phyloP scores from a whole-genome alignment of 2,329 filamentous ascomycete species.

The Cladosporium sp. region DNA sequence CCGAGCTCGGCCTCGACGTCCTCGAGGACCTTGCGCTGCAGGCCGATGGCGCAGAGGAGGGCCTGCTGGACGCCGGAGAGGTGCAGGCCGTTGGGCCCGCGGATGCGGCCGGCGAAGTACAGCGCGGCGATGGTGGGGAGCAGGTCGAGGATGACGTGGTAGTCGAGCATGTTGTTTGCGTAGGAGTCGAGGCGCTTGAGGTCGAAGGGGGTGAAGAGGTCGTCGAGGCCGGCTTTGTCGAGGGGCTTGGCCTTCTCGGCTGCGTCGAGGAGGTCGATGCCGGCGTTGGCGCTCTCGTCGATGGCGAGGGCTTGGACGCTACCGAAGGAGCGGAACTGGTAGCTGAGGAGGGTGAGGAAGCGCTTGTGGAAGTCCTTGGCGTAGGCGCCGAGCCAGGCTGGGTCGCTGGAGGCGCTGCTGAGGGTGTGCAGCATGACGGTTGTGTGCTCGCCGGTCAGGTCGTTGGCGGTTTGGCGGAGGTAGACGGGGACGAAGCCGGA shows the following conservation, averaged over 20 bases:
- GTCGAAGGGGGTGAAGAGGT: slow-evolving; percentile 79
- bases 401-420: slow-evolving; percentile 55
- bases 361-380: slow-evolving; percentile 88
- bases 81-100: slow-evolving; percentile 45
- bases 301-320: slow-evolving; percentile 76
- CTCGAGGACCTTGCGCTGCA: slow-evolving; percentile 85
- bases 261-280: slow-evolving; percentile 57
- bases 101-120: slow-evolving; percentile 75
- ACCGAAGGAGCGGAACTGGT: slow-evolving; percentile 81
- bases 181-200: slow-evolving; percentile 93
- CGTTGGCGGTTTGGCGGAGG: slow-evolving; percentile 88
- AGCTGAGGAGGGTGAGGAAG: slow-evolving; percentile 85
- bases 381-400: slow-evolving; percentile 83
- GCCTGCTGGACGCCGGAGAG: slow-evolving; percentile 78
- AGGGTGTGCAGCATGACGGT: slow-evolving; percentile 93
- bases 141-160: slow-evolving; percentile 93
- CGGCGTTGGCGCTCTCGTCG: slow-evolving; percentile 73
- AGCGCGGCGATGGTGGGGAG: slow-evolving; percentile 74
- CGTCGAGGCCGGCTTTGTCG: slow-evolving; percentile 69
- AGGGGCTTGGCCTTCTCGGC: slow-evolving; percentile 49
- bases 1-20: slow-evolving; percentile 71
- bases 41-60: slow-evolving; percentile 80
- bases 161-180: slow-evolving; percentile 93
- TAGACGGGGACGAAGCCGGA: slow-evolving; percentile 83
- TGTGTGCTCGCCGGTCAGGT: slow-evolving; percentile 93